Base-by-base conservation (phyloP, 116 monocot genomes). In the Dioscorea cayenensis region DNA sequence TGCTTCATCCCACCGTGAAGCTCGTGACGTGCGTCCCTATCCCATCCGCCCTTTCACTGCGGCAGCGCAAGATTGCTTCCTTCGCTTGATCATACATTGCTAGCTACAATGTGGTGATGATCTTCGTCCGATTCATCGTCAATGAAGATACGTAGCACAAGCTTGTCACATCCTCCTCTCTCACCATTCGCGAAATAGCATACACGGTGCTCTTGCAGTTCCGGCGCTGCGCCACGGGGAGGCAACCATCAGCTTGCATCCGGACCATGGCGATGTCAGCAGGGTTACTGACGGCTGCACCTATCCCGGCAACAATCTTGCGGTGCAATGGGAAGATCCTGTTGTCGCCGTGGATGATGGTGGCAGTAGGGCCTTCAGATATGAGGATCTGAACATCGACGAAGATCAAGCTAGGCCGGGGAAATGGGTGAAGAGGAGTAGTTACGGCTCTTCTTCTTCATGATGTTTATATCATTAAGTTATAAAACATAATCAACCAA, bases 251-350 rank as follows among this genome's bases (percentile, higher is more conserved):
- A 23, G 87, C 91, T 78, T 91, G 91, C 91, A 91, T 91, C 66
- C 95, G 77, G 51, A 95, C 95, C 95, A 95, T 95, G 67, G 95
- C 95, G 12, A 95, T 82, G 68, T 95, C 95, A 14, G 95, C 92
- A 0, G 95, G 95, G 63, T 95, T 95, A 1, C 95, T 91, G 28
- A 95, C 86, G 16, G 89, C 86, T 3, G 88, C 95, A 14, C 95
- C 91, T 67, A 91, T 71, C 0, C 77, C 95, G 23, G 91, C 95
- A 32, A 76, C 58, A 70, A 95, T 80, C 81, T 95, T 95, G 50
- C 70, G 73, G 72, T 84, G 80, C 49, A 94, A 66, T 1, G 94
- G 90, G 51, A 95, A 80, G 23, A 65, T 7, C 19, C 52, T 35
- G 69, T 66, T 38, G 59, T 64, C 63, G n/a, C n/a, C n/a, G n/a